Conservation (phyloP, 768 basidiomycete genomes). For the Mycena galericulata region DNA sequence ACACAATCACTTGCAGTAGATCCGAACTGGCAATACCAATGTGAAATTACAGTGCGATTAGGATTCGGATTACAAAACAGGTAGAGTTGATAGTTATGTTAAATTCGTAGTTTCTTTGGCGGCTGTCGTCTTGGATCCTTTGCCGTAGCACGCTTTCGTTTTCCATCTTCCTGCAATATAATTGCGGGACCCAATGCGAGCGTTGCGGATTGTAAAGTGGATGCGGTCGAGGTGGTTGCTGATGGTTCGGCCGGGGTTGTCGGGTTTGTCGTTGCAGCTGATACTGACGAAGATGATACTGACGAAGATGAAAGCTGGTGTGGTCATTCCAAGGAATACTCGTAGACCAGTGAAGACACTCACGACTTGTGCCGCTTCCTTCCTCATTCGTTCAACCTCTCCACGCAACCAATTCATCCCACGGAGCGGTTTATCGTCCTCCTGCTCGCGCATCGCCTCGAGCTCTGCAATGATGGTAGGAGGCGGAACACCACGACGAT, state of each 20-base stretch:
- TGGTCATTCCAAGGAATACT: too few species aligned
- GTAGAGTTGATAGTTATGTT: too few species aligned
- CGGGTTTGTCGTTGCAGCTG: too few species aligned
- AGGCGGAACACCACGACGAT: neutral
- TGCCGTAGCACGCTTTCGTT: neutral
- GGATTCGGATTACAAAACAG: too few species aligned
- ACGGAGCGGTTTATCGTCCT: neutral
- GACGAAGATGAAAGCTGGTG: too few species aligned
- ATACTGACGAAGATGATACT: too few species aligned
- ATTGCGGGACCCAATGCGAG: neutral
- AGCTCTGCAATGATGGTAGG: neutral
- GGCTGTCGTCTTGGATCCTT: neutral
- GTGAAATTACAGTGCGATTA: too few species aligned
- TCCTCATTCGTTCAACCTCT: neutral
- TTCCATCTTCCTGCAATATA: neutral
- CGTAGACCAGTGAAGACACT: neutral
- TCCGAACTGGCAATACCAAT: too few species aligned
- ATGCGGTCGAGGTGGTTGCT: too few species aligned
- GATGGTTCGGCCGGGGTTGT: too few species aligned
- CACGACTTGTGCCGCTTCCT: neutral
- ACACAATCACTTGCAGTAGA: too few species aligned
- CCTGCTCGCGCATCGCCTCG: neutral
- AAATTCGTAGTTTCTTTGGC: neutral
- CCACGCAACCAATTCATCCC: neutral
- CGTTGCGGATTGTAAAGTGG: neutral